Base-by-base conservation (phyloP, 805 yeast genomes). In the Vanderwaltozyma yarrowii region DNA sequence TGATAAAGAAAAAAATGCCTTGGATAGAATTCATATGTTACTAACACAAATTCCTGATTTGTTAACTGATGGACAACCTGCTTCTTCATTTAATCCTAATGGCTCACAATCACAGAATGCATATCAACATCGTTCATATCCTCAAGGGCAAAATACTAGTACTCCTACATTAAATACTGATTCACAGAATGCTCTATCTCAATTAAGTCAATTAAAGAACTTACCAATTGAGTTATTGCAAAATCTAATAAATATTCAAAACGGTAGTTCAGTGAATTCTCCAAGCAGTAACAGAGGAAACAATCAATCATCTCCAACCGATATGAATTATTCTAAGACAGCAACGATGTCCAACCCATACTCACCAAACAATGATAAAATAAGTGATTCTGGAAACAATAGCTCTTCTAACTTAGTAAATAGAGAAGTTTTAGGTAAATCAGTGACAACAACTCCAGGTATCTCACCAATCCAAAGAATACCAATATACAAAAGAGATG, bases 31-130 rank as follows among this genome's bases (percentile, higher is more conserved):
- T 40, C 89, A 86, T 49, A 69, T 80, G 45, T 71, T 88, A 3
- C 62, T 85, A 37, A 69, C 71, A 18, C 84, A 84, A 41, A 76
- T 88, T 15, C 95, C 95, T 0, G 88, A 86, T 0, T 57, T 80
- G 18, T 35, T 54, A 16, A 57, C 58, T 2, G 64, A 58, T 32
- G 55, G 54, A 7, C 42, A 49, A 14, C 28, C 28, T 11, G 2
- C 18, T 8, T 18, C 17, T 8, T 18, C 17, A 17, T 13, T 25
- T 18, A 20, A 24, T 7, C 6, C 44, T 45, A 5, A 35, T 39
- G 20, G 45, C 40, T 15, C 43, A 25, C n/a, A 14, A 14, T 13
- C 51, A 5, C 46, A 54, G 15, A 45, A 44, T n/a, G 47, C 56
- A 2, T 48, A 47, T 14, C 45, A 56, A 3, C 56, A 54, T 21